phyloP scores from a whole-genome alignment of 2,329 filamentous ascomycete species.

The Macroventuria anomochaeta region DNA sequence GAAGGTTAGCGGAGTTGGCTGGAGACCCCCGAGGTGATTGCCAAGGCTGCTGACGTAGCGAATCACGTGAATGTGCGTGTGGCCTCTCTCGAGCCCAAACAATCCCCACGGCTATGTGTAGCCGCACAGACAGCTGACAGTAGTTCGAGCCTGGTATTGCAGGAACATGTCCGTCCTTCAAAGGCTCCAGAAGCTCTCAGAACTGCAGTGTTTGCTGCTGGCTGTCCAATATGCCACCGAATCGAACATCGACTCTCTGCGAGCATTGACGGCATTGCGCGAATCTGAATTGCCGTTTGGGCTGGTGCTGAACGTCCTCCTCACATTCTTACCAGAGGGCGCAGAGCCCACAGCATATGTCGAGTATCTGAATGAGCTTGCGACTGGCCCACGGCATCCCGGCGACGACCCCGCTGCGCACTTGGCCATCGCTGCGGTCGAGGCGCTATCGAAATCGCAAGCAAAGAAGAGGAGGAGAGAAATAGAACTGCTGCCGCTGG shows the following conservation, averaged over 20 bases:
- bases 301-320: conserved; percentile 72
- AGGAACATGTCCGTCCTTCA: conserved; percentile 36
- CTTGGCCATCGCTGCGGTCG: conserved; percentile 64
- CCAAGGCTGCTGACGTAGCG: conserved; percentile 21
- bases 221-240: conserved; percentile 73
- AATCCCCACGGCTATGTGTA: conserved; percentile 8
- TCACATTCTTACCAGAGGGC: conserved; percentile 79
- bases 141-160: background rate
- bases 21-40: conserved; percentile 9
- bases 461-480: conserved; percentile 69
- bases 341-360: conserved; percentile 68
- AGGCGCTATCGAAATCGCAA: conserved; percentile 66
- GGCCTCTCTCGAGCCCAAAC: conserved; percentile 10
- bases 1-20: conserved; percentile 2
- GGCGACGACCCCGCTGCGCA: conserved; percentile 43
- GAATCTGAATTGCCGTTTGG: conserved; percentile 66
- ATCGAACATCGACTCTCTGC: conserved; percentile 68
- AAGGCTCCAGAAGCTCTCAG: conserved; percentile 57
- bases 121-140: conserved; percentile 8
- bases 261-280: conserved; percentile 64
- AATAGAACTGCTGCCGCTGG: conserved; percentile 67
- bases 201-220: conserved; percentile 74
- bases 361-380: conserved; percentile 65
- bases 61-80: conserved; percentile 10
- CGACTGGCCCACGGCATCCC: conserved; percentile 54